Conservation (phyloP, 169 alveolate species). For the Neospora caninum region DNA sequence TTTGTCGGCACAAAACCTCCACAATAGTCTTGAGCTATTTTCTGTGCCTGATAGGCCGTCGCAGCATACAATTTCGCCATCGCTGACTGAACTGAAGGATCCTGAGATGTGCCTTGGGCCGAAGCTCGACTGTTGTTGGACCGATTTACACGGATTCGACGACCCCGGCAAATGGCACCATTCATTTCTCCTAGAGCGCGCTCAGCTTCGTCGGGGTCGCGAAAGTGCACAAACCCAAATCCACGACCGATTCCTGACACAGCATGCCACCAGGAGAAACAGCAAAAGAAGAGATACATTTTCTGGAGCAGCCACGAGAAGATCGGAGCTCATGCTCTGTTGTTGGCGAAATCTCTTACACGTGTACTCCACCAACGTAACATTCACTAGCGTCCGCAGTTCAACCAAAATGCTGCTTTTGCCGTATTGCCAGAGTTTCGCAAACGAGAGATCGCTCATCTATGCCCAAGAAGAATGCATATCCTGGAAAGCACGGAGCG, state of each 20-base stretch:
- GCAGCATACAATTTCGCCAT: constrained; percentile 57
- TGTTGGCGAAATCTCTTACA: no score
- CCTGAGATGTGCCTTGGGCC: constrained; percentile 10
- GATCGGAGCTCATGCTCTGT: no score
- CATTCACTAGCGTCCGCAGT: no score
- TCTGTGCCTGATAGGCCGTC: constrained; percentile 59
- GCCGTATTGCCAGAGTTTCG: no score
- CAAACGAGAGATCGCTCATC: no score
- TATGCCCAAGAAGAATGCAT: no score
- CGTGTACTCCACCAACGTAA: no score
- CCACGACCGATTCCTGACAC: constrained; percentile 59
- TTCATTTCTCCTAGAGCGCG: constrained; percentile 60
- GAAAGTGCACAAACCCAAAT: constrained; percentile 64
- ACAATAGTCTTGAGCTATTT: constrained; percentile 50
- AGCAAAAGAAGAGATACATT: background rate
- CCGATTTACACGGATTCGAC: constrained; percentile 48
- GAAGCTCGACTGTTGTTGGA: constrained; percentile 51
- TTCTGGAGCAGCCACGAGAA: background rate
- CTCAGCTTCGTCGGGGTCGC: constrained; percentile 61
- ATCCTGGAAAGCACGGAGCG: no score
- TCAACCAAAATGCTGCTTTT: no score
- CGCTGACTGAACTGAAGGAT: constrained; percentile 44
- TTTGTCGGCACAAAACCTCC: constrained; percentile 34
- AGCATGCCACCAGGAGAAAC: background rate
- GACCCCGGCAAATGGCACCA: constrained; percentile 54